Evolutionary conservation across 129 eudicot species (phyloP).

Genomic region (Scalesia atractyloides): DNA sequence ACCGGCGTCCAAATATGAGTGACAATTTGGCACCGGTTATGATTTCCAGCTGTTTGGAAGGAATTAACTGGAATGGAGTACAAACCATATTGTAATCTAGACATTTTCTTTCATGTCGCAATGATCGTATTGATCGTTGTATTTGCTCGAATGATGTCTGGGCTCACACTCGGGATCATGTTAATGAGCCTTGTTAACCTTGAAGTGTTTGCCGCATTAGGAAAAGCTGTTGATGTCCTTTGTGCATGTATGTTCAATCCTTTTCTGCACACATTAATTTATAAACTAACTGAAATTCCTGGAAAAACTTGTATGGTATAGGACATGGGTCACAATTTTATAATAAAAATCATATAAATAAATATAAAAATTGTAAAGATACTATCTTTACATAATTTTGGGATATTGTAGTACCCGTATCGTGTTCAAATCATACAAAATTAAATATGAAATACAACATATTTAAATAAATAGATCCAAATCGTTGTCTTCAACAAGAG

Average conservation of each 20-base stretch:
- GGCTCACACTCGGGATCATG: slow-evolving; percentile 60
- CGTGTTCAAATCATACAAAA: too few species aligned
- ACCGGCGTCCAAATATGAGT: too few species aligned
- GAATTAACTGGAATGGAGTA: slow-evolving; percentile 18
- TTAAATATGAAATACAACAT: too few species aligned
- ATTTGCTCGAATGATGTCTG: slow-evolving; percentile 51
- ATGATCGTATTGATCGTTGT: slow-evolving; percentile 26
- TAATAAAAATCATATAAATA: too few species aligned
- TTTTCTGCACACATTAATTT: background rate
- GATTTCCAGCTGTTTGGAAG: too few species aligned
- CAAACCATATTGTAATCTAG: slow-evolving; percentile 36
- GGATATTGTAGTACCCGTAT: too few species aligned
- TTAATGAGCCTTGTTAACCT: slow-evolving; percentile 49
- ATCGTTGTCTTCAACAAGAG: too few species aligned
- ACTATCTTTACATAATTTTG: too few species aligned
- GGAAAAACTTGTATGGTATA: background rate
- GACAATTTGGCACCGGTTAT: too few species aligned
- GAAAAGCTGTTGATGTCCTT: slow-evolving; percentile 40
- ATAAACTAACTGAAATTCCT: background rate
- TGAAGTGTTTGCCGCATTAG: slow-evolving; percentile 50
- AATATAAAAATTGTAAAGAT: too few species aligned
- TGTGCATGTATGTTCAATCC: slow-evolving; percentile 41
- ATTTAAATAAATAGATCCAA: too few species aligned
- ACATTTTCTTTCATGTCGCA: slow-evolving; percentile 38
- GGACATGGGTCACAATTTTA: too few species aligned